Evolutionary conservation across 2,329 filamentous ascomycete genomes (phyloP).

Genomic region (Lasiodiplodia hormozganensis): DNA sequence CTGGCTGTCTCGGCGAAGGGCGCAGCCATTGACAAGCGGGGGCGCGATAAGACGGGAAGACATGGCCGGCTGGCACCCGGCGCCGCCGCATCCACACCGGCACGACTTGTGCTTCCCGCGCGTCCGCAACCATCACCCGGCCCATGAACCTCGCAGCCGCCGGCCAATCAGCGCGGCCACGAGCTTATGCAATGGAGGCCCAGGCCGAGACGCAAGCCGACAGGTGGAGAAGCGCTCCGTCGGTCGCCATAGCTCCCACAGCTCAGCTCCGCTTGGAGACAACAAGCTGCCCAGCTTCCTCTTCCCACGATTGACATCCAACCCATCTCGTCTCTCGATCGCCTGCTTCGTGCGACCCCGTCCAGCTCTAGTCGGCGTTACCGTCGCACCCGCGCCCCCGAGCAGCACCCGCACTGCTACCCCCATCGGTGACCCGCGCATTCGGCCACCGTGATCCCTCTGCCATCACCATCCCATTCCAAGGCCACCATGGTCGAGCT

Average conservation of each 20-base stretch:
- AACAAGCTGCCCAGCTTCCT: neutral
- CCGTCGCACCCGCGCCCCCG: constrained; percentile 7
- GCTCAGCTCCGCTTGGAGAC: neutral
- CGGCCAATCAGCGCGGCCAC: constrained; percentile 7
- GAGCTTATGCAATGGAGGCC: neutral
- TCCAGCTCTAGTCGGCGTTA: neutral
- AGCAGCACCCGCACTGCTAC: neutral
- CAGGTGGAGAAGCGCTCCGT: constrained; percentile 15
- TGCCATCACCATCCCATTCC: neutral
- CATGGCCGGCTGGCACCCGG: constrained; percentile 10
- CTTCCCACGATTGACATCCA: neutral
- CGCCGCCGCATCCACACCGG: neutral
- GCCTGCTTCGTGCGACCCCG: constrained; percentile 12
- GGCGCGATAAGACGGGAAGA: constrained; percentile 12
- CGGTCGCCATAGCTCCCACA: constrained; percentile 13
- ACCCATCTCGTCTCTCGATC: neutral
- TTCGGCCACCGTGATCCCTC: neutral
- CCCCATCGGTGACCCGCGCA: neutral
- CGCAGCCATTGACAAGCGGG: constrained; percentile 9
- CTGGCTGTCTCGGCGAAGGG: constrained; percentile 4
- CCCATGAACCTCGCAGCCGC: neutral
- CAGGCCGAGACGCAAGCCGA: neutral
- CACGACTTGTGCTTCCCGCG: constrained; percentile 2
- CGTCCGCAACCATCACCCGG: neutral
- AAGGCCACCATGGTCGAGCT: constrained; percentile 60